These are phyloP conservation scores for Papiliotrema terrestris DNA, from an alignment of 1,284 basidiomycete species.

Conservation along the genomic window DNA sequence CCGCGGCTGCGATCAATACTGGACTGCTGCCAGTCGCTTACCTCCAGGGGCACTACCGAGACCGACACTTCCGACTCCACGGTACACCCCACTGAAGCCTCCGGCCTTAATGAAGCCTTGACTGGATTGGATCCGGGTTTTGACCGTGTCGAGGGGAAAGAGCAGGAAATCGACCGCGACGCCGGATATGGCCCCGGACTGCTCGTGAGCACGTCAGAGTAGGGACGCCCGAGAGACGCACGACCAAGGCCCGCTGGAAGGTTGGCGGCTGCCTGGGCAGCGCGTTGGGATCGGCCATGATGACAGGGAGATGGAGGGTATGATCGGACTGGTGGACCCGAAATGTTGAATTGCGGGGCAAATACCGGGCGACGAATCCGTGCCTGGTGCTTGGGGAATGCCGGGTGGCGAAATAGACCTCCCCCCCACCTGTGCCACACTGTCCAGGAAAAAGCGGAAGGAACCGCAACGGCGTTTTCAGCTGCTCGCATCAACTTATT, in stretches of 20 bases:
- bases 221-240: constrained; percentile 14
- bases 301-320: not conserved
- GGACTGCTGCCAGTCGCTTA: constrained; percentile 49
- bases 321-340: not conserved
- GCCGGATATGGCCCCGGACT: constrained; percentile 85
- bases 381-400: not conserved
- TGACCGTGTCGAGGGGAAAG: constrained; percentile 95
- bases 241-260: constrained; percentile 36
- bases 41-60: constrained; percentile 95
- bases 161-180: constrained; percentile 90
- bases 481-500: not conserved
- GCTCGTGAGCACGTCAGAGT: not conserved
- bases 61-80: constrained; percentile 90
- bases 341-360: not conserved
- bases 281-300: constrained; percentile 11
- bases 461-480: no score
- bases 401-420: not conserved
- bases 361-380: not conserved
- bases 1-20: constrained; percentile 61
- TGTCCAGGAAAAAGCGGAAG: no score
- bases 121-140: constrained; percentile 85
- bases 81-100: constrained; percentile 89
- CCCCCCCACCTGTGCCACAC: no score
- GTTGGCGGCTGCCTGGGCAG: constrained; percentile 23
- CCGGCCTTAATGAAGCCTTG: constrained; percentile 84